phyloP scores from a whole-genome alignment of 1,284 basidiomycete species.

The Puccinia polysora region DNA sequence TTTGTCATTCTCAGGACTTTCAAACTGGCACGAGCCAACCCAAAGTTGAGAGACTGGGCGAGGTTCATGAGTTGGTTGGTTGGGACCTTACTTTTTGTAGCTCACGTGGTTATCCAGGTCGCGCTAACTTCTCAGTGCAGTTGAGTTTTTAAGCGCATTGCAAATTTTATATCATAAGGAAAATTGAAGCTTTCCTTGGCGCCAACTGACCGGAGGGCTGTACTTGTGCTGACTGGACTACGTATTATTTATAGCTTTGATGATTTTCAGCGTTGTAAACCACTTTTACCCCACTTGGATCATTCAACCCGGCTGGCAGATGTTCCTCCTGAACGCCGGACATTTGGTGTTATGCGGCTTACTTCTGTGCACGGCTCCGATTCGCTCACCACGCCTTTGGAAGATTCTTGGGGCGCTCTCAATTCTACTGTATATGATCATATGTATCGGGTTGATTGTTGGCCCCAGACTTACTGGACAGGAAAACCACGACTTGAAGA shows the following conservation, averaged over 20 bases:
- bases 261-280: constrained; percentile 18
- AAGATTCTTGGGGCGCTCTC: constrained; percentile 29
- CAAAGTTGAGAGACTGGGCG: constrained; percentile 35
- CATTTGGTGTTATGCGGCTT: constrained; percentile 21
- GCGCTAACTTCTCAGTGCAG: constrained; percentile 40
- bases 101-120: constrained; percentile 40
- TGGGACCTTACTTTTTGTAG: constrained; percentile 35
- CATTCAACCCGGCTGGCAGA: constrained; percentile 21
- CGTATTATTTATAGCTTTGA: constrained; percentile 23
- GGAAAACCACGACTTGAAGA: not conserved
- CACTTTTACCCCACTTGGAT: constrained; percentile 11
- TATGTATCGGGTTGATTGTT: constrained; percentile 25
- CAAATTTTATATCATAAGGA: too few species aligned
- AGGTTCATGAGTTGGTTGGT: constrained; percentile 39
- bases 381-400: constrained; percentile 35
- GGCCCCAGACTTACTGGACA: constrained; percentile 13
- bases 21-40: constrained; percentile 37
- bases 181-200: too few species aligned
- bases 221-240: too few species aligned
- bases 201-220: too few species aligned
- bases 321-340: constrained; percentile 30
- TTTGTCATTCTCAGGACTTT: constrained; percentile 15
- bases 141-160: constrained; percentile 25
- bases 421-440: constrained; percentile 18
- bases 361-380: constrained; percentile 16